A percentile compares a stretch with the other conserved stretches of the same genome.
These are phyloP conservation scores for Whalleya microplaca DNA, from an alignment of 2,329 filamentous ascomycete genomes.

Conservation along the genomic window DNA sequence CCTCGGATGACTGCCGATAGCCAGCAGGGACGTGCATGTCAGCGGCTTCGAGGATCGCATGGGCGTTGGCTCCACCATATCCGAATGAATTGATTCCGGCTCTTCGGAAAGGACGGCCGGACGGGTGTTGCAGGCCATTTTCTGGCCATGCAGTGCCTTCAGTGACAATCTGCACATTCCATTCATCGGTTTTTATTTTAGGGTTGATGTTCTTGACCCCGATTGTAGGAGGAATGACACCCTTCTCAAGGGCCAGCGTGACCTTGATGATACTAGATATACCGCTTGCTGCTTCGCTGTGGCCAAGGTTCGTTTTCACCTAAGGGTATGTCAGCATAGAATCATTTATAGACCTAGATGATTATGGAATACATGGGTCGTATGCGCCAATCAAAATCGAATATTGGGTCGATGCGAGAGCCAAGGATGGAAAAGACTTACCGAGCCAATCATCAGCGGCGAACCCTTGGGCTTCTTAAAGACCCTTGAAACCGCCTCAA, in stretches of 20 bases:
- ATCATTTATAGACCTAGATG: background rate
- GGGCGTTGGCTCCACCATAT: conserved; percentile 11
- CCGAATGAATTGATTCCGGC: conserved; percentile 16
- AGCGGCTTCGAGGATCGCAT: conserved; percentile 7
- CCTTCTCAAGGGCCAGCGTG: conserved; percentile 11
- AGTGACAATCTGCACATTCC: conserved; percentile 3
- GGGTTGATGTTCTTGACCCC: conserved; percentile 22
- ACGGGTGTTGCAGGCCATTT: conserved; percentile 1
- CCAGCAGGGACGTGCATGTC: background rate
- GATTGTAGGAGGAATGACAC: conserved; percentile 15
- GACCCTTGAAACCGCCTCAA: conserved; percentile 22
- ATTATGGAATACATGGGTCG: background rate
- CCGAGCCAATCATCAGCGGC: conserved; percentile 18
- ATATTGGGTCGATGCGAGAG: too few relatives aligned
- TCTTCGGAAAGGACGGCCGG: background rate
- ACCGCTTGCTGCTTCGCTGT: conserved; percentile 25
- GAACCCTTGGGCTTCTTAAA: background rate
- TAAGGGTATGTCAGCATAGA: background rate
- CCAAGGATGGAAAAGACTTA: background rate
- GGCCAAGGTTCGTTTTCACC: conserved; percentile 24
- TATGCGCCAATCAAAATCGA: background rate
- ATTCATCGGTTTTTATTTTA: conserved; percentile 7
- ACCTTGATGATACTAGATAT: conserved; percentile 26
- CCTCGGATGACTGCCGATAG: background rate
- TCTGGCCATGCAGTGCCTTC: background rate